These are phyloP conservation scores for Neopestalotiopsis sp. DNA, from an alignment of 2,329 filamentous ascomycete species.

Conservation along the genomic window DNA sequence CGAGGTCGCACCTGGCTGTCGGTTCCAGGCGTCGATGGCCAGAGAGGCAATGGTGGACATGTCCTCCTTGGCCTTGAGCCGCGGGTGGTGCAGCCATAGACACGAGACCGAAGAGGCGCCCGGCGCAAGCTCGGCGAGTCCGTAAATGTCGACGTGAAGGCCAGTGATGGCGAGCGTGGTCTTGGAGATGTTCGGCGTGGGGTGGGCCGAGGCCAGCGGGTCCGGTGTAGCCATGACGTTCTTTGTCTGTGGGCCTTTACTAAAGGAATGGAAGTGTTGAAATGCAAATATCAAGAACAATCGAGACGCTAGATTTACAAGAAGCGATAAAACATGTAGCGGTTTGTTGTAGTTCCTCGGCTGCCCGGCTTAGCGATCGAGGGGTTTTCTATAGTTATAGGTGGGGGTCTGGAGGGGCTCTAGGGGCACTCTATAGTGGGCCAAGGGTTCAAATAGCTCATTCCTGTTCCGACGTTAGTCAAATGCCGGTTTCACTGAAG, in stretches of 20 bases:
- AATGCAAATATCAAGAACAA: not conserved
- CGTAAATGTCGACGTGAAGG: slow-evolving; percentile 80
- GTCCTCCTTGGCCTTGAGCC: slow-evolving; percentile 70
- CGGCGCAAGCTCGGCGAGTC: slow-evolving; percentile 73
- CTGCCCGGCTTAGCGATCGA: not conserved
- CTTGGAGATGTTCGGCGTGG: slow-evolving; percentile 59
- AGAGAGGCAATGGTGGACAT: slow-evolving; percentile 80
- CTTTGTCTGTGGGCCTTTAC: not conserved
- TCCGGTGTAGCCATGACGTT: slow-evolving; percentile 15
- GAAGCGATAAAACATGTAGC: not conserved
- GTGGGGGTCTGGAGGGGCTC: not conserved
- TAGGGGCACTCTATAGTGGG: not conserved
- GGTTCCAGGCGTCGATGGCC: slow-evolving; percentile 64
- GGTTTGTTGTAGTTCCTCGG: not conserved
- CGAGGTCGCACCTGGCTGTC: slow-evolving; percentile 31
- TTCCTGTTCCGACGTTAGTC: not conserved
- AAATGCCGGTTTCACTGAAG: not conserved
- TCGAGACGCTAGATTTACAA: not conserved
- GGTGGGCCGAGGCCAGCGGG: slow-evolving; percentile 1
- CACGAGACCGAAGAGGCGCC: slow-evolving; percentile 66
- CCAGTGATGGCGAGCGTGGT: slow-evolving; percentile 76
- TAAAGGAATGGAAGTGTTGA: not conserved
- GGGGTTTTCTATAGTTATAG: slow-evolving; percentile 3
- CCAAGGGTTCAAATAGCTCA: not conserved
- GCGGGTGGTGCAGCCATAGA: slow-evolving; percentile 91